Conservation (phyloP, 2,329 filamentous ascomycete species). For the Sclerotinia spermophila region DNA sequence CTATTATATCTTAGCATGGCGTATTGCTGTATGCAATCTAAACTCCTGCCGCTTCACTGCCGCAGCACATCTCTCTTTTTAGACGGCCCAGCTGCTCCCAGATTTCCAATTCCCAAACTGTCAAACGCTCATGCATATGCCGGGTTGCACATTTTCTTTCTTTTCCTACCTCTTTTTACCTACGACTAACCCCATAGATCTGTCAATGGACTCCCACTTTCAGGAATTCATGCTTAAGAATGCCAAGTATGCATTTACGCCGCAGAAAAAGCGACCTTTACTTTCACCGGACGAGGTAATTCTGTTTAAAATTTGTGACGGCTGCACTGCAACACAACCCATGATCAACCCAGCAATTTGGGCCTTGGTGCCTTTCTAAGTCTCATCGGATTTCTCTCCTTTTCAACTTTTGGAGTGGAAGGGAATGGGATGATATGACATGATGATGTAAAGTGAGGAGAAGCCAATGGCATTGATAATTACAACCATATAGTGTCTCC, state of each 20-base stretch:
- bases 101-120: constrained; percentile 1
- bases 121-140: constrained; percentile 18
- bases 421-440: not conserved
- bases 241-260: constrained; percentile 5
- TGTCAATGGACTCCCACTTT: not conserved
- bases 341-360: constrained; percentile 16
- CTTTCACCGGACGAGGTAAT: not conserved
- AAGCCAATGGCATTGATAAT: not conserved
- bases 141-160: constrained; percentile 1
- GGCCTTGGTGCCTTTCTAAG: not conserved
- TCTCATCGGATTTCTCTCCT: not conserved
- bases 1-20: not conserved
- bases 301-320: not conserved
- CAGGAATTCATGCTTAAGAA: not conserved
- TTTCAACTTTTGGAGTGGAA: not conserved
- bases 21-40: constrained; percentile 3
- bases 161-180: not conserved
- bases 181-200: not conserved
- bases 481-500: not conserved
- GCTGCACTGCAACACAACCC: constrained; percentile 9
- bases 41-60: constrained; percentile 14
- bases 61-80: not conserved
- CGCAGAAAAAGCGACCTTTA: not conserved
- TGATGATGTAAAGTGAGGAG: not conserved
- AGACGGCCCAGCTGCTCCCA: constrained; percentile 8